phyloP scores from a whole-genome alignment of 257 asterid species.

The Paulownia fortunei region DNA sequence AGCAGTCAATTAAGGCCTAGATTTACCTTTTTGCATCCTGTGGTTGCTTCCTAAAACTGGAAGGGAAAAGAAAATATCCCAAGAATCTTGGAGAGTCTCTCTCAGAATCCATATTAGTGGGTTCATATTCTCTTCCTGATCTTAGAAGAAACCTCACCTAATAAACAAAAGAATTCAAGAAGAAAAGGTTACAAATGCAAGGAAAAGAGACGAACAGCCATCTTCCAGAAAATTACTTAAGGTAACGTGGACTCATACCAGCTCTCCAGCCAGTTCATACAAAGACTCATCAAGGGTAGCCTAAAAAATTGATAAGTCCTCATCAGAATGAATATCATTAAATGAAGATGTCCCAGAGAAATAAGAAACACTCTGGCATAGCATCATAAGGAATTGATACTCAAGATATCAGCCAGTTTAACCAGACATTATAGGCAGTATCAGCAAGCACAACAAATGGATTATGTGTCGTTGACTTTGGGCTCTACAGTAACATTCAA shows the following conservation, averaged over 20 bases:
- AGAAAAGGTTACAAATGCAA: not conserved
- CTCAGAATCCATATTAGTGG: conserved; percentile 67
- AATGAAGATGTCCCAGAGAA: conserved; percentile 21
- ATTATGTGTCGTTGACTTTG: not conserved
- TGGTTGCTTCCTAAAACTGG: conserved; percentile 79
- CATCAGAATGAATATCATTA: conserved; percentile 38
- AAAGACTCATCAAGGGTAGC: conserved; percentile 95
- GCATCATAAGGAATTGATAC: conserved; percentile 25
- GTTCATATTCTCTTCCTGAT: conserved; percentile 96
- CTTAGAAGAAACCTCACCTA: conserved; percentile 97
- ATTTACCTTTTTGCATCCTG: conserved; percentile 73
- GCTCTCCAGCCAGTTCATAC: conserved; percentile 98
- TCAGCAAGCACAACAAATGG: not conserved
- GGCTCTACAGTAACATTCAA: conserved; percentile 27
- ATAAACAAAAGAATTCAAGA: conserved; percentile 26
- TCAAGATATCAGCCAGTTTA: conserved; percentile 21
- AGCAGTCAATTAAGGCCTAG: conserved; percentile 12
- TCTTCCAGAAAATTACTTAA: conserved; percentile 25
- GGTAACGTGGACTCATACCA: conserved; percentile 59
- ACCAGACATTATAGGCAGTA: conserved; percentile 2
- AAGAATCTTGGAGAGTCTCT: conserved; percentile 84
- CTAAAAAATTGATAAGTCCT: conserved; percentile 52
- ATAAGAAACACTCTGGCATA: conserved; percentile 9
- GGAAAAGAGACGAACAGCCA: conserved; percentile 18
- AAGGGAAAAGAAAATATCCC: conserved; percentile 88